Evolutionary conservation across 2,329 filamentous ascomycete species (phyloP), one percentile per base, ranked within the genome.

Genomic region (Hyphodiscus sp.): DNA sequence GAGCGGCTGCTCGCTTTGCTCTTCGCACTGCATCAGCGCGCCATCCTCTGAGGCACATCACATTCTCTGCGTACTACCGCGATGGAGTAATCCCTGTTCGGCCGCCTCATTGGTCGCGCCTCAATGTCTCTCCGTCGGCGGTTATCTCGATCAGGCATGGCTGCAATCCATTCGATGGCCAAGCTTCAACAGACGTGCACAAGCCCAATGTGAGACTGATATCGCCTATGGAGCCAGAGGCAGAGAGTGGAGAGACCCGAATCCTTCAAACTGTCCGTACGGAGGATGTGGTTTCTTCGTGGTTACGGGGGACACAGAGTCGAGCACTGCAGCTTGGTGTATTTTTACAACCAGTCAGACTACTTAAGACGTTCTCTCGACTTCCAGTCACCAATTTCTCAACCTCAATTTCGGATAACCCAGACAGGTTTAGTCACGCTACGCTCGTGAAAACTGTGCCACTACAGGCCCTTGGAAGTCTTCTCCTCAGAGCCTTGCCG

Each of bases 91-190:
- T 55, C 65, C 65, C 57, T 63, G 64, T 52, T 53, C 44, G 54
- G 50, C 48, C 30, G 56, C 54, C 46, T 58, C 44, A 67, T 64
- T 67, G 62, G 63, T 45, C 50, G 58, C 58, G 58, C 45, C 59
- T 56, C 51, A 45, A 51, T 59, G 53, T 50, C 52, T 57, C 56
- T 58, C 49, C 56, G 26, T 64, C 65, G 65, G 63, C 63, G 63
- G 60, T 60, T 64, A 66, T 63, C 64, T 67, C 56, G 60, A 67
- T 66, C 61, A 57, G 63, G 64, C 51, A 64, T 62, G 58, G 61
- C 58, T 62, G 52, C 52, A 58, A 56, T 26, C 53, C 45, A 48
- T 16, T 50, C 53, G 54, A 50, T 55, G 50, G 56, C 55, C 55
- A 52, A 53, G 43, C 43, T 53, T 51, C 52, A 56, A 50, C 42